Evolutionary conservation across 108 stramenopile genomes (phyloP), one percentile per base, ranked within the genome.

Genomic region (Nitzschia sp.): DNA sequence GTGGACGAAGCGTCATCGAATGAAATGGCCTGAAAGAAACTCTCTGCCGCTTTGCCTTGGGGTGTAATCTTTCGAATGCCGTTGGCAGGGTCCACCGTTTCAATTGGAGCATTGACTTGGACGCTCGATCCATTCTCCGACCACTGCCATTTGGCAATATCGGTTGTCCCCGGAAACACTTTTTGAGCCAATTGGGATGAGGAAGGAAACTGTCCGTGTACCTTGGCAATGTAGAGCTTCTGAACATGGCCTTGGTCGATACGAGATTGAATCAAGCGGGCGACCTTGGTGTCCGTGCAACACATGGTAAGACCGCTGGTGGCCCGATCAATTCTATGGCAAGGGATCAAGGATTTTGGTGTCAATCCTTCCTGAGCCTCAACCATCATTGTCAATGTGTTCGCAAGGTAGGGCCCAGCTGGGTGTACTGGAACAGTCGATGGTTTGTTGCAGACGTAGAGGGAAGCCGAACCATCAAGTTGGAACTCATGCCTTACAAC

Each of bases 271-370:
- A 92, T 60, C 3, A 88, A 34, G 9, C 80, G 69, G 14, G 91
- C 86, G 19, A 85, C 79, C 48, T 63, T 65, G 10, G 79, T 21
- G 24, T 72, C 48, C n/a, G 82, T 79, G 17, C 78, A 78, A 50
- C 87, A 88, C n/a, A 93, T 58, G 19, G 86, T 80, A 22, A 93
- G 55, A 34, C 92, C 92, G 59, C 84, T 86, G 19, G 92, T 93
- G 24, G 70, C 81, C 20, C 92, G 84, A 73, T 94, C 93, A 34
- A 88, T 83, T 12, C 93, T 67, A 57, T 94, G 93, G 54, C 87
- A 84, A 41, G 93, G 90, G 24, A 77, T 75, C 21, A 94, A 63
- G n/a, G 86, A 71, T 67, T 69, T 81, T 5, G 80, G 80, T n/a
- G 37, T 54, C 21, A 88, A 56, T 19, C 77, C 71, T 51, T 88